Percentiles rank a stretch among this genome's conserved stretches.
These are phyloP conservation scores for Umbelopsis sp. DNA, from an alignment of 371 early-diverging fungal species.

Conservation along the genomic window DNA sequence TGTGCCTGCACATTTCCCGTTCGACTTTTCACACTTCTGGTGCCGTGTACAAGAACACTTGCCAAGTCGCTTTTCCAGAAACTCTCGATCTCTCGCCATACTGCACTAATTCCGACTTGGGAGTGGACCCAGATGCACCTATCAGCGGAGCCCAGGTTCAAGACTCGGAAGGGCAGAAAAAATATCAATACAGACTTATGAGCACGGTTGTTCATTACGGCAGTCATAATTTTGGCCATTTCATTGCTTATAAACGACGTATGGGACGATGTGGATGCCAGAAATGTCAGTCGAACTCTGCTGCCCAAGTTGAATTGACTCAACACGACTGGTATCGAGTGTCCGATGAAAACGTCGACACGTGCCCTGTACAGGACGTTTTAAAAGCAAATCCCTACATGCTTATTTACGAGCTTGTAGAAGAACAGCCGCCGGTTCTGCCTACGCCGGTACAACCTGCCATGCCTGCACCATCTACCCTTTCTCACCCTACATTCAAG, in stretches of 20 bases:
- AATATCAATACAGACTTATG: constrained; percentile 67
- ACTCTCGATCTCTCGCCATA: constrained; percentile 67
- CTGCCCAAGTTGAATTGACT: constrained; percentile 19
- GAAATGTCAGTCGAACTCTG: constrained; percentile 18
- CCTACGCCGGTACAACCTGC: background rate
- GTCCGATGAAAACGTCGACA: constrained; percentile 85
- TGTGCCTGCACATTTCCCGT: constrained; percentile 76
- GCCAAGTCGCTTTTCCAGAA: constrained; percentile 62
- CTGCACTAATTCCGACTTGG: constrained; percentile 54
- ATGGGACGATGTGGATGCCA: constrained; percentile 37
- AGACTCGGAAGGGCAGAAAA: background rate
- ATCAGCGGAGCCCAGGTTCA: constrained; percentile 30
- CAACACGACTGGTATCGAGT: constrained; percentile 67
- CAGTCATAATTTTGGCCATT: constrained; percentile 89
- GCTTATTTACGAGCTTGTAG: constrained; percentile 78
- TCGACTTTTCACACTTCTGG: constrained; percentile 68
- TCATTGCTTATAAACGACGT: constrained; percentile 84
- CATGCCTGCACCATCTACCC: background rate
- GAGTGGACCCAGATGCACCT: constrained; percentile 54
- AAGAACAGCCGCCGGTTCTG: constrained; percentile 8
- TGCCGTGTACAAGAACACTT: constrained; percentile 66
- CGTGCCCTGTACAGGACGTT: constrained; percentile 67
- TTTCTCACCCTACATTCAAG: constrained; percentile 2
- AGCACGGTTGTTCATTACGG: constrained; percentile 90
- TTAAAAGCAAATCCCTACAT: constrained; percentile 82